phyloP scores from a whole-genome alignment of 2,329 filamentous ascomycete genomes.

The Endoconidiophora laricicola region DNA sequence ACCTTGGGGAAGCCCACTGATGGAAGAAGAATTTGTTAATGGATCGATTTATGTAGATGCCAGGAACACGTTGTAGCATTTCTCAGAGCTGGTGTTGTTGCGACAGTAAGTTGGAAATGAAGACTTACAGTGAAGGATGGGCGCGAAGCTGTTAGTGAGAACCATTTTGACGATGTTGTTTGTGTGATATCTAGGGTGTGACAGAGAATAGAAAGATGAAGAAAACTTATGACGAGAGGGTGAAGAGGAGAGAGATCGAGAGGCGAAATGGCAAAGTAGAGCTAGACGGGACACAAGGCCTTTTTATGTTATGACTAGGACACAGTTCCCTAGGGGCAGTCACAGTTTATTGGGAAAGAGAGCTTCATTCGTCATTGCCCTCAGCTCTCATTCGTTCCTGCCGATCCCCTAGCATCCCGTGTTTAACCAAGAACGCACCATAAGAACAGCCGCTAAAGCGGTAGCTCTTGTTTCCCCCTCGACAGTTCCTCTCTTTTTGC shows the following conservation, averaged over 20 bases:
- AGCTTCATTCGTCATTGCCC: too few relatives aligned
- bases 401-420: too few relatives aligned
- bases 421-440: too few relatives aligned
- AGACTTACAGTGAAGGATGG: conserved; percentile 11
- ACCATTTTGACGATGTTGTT: conserved; percentile 8
- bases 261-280: too few relatives aligned
- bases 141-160: conserved; percentile 11
- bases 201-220: not conserved
- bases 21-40: conserved; percentile 10
- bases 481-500: too few relatives aligned
- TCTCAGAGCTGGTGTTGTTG: too few relatives aligned
- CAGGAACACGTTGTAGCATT: not conserved
- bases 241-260: not conserved
- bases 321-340: too few relatives aligned
- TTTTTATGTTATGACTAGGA: not conserved
- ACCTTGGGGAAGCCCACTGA: conserved; percentile 46
- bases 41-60: not conserved
- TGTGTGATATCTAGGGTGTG: not conserved
- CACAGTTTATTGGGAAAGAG: too few relatives aligned
- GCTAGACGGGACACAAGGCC: not conserved
- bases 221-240: not conserved
- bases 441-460: too few relatives aligned
- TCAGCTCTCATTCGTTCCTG: too few relatives aligned
- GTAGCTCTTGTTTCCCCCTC: too few relatives aligned
- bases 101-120: not conserved